Evolutionary conservation across 371 early-diverging fungal species (phyloP).

Genomic region (Haplosporangium sp.): DNA sequence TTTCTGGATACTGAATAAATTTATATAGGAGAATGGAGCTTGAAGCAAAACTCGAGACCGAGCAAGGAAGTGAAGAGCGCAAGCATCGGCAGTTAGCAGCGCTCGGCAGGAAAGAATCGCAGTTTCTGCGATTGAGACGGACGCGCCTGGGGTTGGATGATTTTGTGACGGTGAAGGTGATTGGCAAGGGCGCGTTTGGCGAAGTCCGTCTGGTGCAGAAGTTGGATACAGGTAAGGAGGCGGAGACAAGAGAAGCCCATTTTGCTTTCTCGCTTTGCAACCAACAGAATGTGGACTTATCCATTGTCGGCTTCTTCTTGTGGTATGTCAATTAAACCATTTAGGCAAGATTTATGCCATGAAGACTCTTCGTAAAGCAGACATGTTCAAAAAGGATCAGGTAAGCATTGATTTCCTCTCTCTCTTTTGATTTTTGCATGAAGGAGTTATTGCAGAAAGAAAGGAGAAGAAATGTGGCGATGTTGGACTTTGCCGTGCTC

Average conservation of each 20-base stretch:
- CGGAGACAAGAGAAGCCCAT: too few relatives aligned
- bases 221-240: conserved; percentile 69
- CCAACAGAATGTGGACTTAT: too few relatives aligned
- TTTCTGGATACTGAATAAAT: background rate
- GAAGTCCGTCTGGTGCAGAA: conserved; percentile 98
- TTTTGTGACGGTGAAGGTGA: conserved; percentile 97
- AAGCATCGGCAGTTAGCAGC: conserved; percentile 83
- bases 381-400: conserved; percentile 98
- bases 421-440: background rate
- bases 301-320: too few relatives aligned
- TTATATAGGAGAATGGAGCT: conserved; percentile 78
- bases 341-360: conserved; percentile 97
- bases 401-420: conserved; percentile 42
- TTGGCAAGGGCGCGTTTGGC: conserved; percentile 99
- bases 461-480: background rate
- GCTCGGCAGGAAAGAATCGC: conserved; percentile 92
- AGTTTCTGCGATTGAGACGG: conserved; percentile 91
- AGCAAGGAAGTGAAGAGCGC: conserved; percentile 88
- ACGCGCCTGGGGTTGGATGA: conserved; percentile 94
- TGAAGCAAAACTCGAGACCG: conserved; percentile 78
- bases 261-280: too few relatives aligned
- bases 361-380: conserved; percentile 95
- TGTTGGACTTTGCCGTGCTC: background rate
- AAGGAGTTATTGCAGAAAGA: background rate
- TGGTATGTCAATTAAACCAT: too few relatives aligned